Evolutionary conservation across 495 filamentous ascomycete genomes (phyloP), one percentile per base, ranked within the genome.

Genomic region (Podospora tetraspora): DNA sequence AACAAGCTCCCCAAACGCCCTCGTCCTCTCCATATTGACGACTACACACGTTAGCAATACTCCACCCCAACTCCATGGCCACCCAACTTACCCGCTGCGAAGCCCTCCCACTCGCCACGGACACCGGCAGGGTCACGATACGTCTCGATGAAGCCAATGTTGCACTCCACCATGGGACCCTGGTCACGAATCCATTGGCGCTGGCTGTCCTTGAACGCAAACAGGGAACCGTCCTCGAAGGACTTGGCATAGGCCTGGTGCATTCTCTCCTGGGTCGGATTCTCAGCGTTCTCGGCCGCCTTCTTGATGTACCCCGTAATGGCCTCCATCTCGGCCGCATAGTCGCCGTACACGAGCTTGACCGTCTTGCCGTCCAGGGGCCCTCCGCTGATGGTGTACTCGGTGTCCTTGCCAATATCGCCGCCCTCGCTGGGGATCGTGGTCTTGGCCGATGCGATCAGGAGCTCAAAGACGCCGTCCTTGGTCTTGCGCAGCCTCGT

Each of bases 91-190:
- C 72, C 69, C 34, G 91, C 90, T 63, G 91, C 91, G 73, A 97
- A 95, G 1, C 93, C 94, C 78, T 98, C 94, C 95, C 95, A 99
- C 76, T 99, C 95, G n/a, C 91, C 94, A 63, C 94, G 84, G 12
- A 97, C 88, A 60, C 95, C 94, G 64, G 92, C 90, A 1, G 95
- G 95, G 76, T 99, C 95, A 62, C 95, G 87, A 75, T 98, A 99
- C 0, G 94, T 97, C 80, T 99, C 95, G 57, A 99, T 90, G 73
- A 98, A 99, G 1, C 95, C 95, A 66, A 98, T 87, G 76, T 98
- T 94, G 21, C 85, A 90, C 78, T 98, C 95, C 21, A 99, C 88
- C 77, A 86, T 88, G 8, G 95, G 95, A 19, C 92, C 90, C 68
- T 94, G 91, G 70, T 99, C 94, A 63, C 90, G 87, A 59, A 99